Conservation (phyloP, 371 early-diverging fungal genomes). For the Coemansia sp. region DNA sequence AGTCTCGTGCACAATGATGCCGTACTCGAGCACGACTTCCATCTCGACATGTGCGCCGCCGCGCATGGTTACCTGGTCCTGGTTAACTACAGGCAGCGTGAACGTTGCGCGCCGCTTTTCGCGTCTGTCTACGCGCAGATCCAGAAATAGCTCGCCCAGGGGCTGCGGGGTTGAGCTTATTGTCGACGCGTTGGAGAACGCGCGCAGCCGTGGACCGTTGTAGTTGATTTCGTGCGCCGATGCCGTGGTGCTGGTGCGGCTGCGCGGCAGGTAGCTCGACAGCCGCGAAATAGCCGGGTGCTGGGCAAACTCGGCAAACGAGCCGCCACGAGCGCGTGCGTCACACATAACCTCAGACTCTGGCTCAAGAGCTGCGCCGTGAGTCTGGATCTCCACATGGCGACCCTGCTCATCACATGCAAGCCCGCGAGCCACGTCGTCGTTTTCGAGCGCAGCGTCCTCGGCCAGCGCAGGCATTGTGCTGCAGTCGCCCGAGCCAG, state of each 20-base stretch:
- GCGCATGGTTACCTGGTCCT: constrained; percentile 50
- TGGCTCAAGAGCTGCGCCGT: constrained; percentile 4
- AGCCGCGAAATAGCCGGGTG: constrained; percentile 32
- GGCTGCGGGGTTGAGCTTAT: constrained; percentile 34
- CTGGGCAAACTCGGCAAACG: constrained; percentile 13
- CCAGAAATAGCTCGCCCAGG: constrained; percentile 51
- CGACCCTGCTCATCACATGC: constrained; percentile 32
- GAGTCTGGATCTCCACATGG: constrained; percentile 32
- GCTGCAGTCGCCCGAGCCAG: constrained; percentile 16
- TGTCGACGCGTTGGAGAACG: constrained; percentile 41
- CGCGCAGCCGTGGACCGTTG: constrained; percentile 38
- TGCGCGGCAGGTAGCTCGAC: constrained; percentile 41
- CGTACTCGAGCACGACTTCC: constrained; percentile 49
- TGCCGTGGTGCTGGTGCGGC: constrained; percentile 32
- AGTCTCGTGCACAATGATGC: constrained; percentile 46
- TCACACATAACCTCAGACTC: not conserved
- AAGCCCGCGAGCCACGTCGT: constrained; percentile 18
- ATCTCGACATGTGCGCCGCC: constrained; percentile 51
- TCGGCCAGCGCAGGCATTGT: constrained; percentile 14
- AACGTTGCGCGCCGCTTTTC: constrained; percentile 46
- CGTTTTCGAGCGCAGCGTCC: constrained; percentile 16
- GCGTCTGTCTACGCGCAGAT: constrained; percentile 40
- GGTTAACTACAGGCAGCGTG: constrained; percentile 41
- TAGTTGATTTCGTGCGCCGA: constrained; percentile 39
- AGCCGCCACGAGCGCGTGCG: not conserved